These are phyloP conservation scores for Saitoella complicata DNA, from an alignment of 805 yeast species.

Conservation along the genomic window DNA sequence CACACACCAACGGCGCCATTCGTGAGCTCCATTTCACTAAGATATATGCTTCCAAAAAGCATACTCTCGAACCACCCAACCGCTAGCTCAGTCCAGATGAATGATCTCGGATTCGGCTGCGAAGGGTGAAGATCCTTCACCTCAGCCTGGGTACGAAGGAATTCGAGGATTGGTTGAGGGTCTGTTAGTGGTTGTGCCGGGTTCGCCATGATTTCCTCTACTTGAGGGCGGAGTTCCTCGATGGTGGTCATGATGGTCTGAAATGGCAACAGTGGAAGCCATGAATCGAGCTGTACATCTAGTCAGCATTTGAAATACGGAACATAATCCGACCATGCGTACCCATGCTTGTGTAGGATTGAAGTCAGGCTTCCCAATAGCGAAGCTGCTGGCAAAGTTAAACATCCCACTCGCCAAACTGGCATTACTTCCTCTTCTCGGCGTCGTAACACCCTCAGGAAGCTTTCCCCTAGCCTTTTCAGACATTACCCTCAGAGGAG, in stretches of 20 bases:
- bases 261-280: slow-evolving; percentile 36
- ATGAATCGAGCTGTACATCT: slow-evolving; percentile 22
- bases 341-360: slow-evolving; percentile 1
- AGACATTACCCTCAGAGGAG: slow-evolving; percentile 4
- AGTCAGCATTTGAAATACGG: too few species aligned
- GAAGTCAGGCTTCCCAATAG: not conserved
- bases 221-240: slow-evolving; percentile 1
- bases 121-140: not conserved
- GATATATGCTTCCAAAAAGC: not conserved
- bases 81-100: not conserved
- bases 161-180: not conserved
- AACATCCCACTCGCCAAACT: not conserved
- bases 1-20: slow-evolving; percentile 4
- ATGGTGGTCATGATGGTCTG: slow-evolving; percentile 14
- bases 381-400: not conserved
- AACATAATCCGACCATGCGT: too few species aligned
- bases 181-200: not conserved
- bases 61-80: slow-evolving; percentile 7
- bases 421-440: not conserved
- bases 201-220: slow-evolving; percentile 1
- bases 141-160: not conserved
- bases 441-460: slow-evolving; percentile 1
- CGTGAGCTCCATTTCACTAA: too few species aligned
- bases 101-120: not conserved
- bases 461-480: not conserved